Base-by-base conservation (phyloP, 2,329 filamentous ascomycete genomes). In the Hawksworthiomyces lignivorus region DNA sequence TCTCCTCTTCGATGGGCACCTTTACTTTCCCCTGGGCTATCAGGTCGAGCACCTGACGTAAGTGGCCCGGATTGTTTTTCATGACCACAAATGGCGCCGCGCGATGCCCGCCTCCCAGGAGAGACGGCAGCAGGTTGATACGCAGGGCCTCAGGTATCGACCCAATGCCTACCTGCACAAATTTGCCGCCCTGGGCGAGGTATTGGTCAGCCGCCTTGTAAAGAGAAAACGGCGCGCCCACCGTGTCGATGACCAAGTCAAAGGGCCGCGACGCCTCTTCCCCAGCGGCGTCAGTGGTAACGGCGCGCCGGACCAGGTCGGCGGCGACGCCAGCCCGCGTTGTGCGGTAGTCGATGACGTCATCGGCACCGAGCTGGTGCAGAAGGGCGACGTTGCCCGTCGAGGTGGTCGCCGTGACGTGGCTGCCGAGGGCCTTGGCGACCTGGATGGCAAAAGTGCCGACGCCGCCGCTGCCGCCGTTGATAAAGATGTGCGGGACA, bases 361-460 rank as follows among this genome's bases (percentile, higher is more conserved):
- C 57, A 42, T 62, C 56, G 4, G 61, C 64, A 4, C 64, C 64
- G 7, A 67, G 54, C 1, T 34, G 22, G 7, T 41, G 48, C 31
- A 62, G 56, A 12, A 65, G 56, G n/a, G 55, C 48, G 9, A 46
- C 47, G 44, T 67, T 65, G 4, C 19, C 41, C 11, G 54, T 54
- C 11, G 62, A 65, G 34, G 59, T 60, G 4, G 58, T 54, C 8
- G 59, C 53, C 4, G 56, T 58, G n/a, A 63, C 60, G n/a, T 60
- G 52, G 29, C 52, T 55, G 1, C 60, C 60, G 4, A 56, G 32
- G 0, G 51, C 49, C 27, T 61, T 60, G 18, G 61, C 64, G 8
- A 67, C 46, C 46, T 67, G 63, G 5, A 67, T 56, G 1, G 55
- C 50, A 37, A 57, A 66, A 0, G 55, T 50, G 2, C 65, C 64